Conservation (phyloP, 2,329 filamentous ascomycete genomes). For the Botrytis deweyae region DNA sequence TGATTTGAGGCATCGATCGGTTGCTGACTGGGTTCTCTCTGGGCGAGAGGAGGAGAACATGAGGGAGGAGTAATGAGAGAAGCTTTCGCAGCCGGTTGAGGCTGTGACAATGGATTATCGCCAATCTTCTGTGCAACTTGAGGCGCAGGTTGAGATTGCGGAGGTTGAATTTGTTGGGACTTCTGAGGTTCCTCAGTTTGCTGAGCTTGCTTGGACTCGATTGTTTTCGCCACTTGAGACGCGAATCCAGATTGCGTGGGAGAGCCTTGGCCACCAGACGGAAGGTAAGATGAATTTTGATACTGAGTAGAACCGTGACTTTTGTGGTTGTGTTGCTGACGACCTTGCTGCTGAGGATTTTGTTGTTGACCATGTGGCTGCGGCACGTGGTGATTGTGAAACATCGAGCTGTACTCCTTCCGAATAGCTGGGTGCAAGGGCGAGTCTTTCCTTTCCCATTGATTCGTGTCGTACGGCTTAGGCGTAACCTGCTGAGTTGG, state of each 20-base stretch:
- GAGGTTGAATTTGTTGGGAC: background rate
- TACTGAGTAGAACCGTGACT: background rate
- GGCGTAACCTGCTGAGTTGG: conserved; percentile 20
- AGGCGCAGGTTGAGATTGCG: background rate
- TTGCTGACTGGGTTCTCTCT: conserved; percentile 9
- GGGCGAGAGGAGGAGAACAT: conserved; percentile 1
- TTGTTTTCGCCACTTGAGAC: background rate
- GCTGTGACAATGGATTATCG: background rate
- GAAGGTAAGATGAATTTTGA: background rate
- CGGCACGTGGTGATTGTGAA: conserved; percentile 26
- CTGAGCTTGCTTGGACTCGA: background rate
- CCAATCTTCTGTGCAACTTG: background rate
- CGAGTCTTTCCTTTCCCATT: conserved; percentile 36
- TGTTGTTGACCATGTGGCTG: conserved; percentile 19
- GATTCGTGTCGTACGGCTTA: conserved; percentile 9
- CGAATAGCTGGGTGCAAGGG: conserved; percentile 44
- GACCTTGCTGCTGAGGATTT: background rate
- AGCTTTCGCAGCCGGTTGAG: conserved; percentile 3
- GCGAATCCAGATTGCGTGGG: background rate
- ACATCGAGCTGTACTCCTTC: conserved; percentile 36
- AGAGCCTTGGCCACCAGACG: conserved; percentile 1
- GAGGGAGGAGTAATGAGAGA: conserved; percentile 15
- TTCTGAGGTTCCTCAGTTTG: background rate
- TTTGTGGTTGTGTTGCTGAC: background rate
- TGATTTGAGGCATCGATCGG: conserved; percentile 7